Percentiles rank a stretch among this genome's conserved stretches.
Conservation (phyloP, 495 filamentous ascomycete genomes). For the Penicillium atrosanguineum region DNA sequence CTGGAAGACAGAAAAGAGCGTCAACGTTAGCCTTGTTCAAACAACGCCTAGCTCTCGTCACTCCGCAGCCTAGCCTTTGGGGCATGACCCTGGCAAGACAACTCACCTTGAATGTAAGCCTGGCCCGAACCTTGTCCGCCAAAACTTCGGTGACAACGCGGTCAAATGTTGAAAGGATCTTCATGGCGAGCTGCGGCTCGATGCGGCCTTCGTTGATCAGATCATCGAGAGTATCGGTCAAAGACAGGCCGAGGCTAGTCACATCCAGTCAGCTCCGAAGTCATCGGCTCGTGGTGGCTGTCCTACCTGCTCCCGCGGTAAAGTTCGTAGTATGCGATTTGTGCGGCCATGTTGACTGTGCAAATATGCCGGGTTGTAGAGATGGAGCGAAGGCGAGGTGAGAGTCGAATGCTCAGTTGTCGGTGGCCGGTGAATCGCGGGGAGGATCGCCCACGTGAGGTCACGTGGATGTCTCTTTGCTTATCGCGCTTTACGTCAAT, state of each 20-base stretch:
- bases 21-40: constrained; percentile 12
- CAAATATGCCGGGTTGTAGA: constrained; percentile 3
- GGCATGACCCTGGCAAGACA: background rate
- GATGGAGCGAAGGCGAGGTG: constrained; percentile 6
- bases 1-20: constrained; percentile 41
- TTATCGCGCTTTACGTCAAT: constrained; percentile 19
- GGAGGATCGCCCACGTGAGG: constrained; percentile 13
- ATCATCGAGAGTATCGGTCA: constrained; percentile 96
- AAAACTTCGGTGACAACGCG: constrained; percentile 83
- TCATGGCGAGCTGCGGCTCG: constrained; percentile 97
- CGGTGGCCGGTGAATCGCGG: constrained; percentile 9
- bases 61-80: background rate
- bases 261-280: constrained; percentile 14
- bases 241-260: constrained; percentile 77
- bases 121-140: constrained; percentile 84
- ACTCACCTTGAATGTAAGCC: constrained; percentile 84
- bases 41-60: background rate
- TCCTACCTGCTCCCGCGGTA: constrained; percentile 93
- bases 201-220: constrained; percentile 89
- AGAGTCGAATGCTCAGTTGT: constrained; percentile 22
- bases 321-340: constrained; percentile 76
- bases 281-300: background rate
- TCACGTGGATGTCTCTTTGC: constrained; percentile 10
- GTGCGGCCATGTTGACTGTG: constrained; percentile 30
- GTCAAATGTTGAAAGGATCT: constrained; percentile 92